Evolutionary conservation across 2,329 filamentous ascomycete genomes (phyloP).

Genomic region (Xylaria sp.): DNA sequence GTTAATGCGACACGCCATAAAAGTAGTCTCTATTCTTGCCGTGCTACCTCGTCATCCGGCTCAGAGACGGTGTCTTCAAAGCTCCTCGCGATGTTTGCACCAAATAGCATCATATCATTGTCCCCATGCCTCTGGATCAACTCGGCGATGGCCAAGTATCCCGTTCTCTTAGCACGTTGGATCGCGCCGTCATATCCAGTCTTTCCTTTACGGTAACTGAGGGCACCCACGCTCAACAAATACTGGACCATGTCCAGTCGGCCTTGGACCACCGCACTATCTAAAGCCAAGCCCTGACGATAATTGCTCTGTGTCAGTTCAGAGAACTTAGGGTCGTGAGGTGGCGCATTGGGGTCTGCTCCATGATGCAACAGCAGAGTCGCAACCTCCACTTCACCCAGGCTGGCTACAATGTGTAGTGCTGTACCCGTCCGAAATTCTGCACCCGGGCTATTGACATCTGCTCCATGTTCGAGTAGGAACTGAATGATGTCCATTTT

Average conservation of each 20-base stretch:
- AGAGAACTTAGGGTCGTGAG: too few species aligned
- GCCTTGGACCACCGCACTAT: neutral
- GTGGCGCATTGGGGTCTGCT: constrained; percentile 15
- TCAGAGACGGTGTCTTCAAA: too few species aligned
- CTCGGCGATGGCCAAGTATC: too few species aligned
- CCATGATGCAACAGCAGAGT: constrained; percentile 17
- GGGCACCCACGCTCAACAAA: constrained; percentile 18
- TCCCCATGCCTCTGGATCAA: too few species aligned
- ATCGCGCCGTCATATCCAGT: constrained; percentile 22
- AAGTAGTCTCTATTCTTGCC: too few species aligned
- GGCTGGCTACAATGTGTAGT: constrained; percentile 8
- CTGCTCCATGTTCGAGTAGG: constrained; percentile 11
- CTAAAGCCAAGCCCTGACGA: constrained; percentile 1
- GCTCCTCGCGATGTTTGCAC: too few species aligned
- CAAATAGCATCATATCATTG: too few species aligned
- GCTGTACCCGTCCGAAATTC: constrained; percentile 13
- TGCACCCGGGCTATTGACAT: constrained; percentile 12
- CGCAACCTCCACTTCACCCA: constrained; percentile 13
- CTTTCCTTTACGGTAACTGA: constrained; percentile 11
- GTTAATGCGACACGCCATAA: too few species aligned
- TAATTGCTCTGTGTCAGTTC: too few species aligned
- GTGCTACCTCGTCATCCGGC: too few species aligned
- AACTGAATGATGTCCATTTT: constrained; percentile 6
- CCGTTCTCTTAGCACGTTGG: too few species aligned
- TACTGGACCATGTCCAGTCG: constrained; percentile 23